Conservation (phyloP, 1,139 yeast species). For the Suhomyces wounanorum region DNA sequence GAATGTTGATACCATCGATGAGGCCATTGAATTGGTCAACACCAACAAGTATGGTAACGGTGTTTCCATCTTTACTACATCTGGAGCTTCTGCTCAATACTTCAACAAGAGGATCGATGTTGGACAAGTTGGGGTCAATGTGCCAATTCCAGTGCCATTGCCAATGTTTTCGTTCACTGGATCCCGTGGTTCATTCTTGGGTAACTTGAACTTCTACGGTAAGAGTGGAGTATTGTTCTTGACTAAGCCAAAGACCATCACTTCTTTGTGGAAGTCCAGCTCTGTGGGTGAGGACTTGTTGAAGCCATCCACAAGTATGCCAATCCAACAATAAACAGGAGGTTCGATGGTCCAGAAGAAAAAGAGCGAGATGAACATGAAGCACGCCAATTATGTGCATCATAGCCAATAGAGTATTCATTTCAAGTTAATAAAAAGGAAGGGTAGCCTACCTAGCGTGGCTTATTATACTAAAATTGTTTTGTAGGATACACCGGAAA, state of each 20-base stretch:
- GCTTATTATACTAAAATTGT: neutral
- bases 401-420: neutral
- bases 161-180: slow-evolving; percentile 86
- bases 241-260: slow-evolving; percentile 77
- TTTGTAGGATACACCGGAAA: neutral
- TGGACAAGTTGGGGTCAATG: slow-evolving; percentile 80
- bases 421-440: neutral
- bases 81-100: slow-evolving; percentile 70
- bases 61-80: slow-evolving; percentile 66
- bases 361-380: neutral
- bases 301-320: slow-evolving; percentile 66
- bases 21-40: slow-evolving; percentile 68
- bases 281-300: slow-evolving; percentile 49
- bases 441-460: neutral
- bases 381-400: neutral
- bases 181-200: slow-evolving; percentile 73
- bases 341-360: neutral
- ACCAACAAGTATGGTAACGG: slow-evolving; percentile 74
- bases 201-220: slow-evolving; percentile 80
- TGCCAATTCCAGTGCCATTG: slow-evolving; percentile 82
- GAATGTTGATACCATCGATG: slow-evolving; percentile 68
- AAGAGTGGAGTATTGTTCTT: slow-evolving; percentile 71
- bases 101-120: slow-evolving; percentile 71
- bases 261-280: slow-evolving; percentile 66
- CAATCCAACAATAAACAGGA: slow-evolving; percentile 48